Evolutionary conservation across 2,329 filamentous ascomycete species (phyloP).

Genomic region (Claviceps arundinis): DNA sequence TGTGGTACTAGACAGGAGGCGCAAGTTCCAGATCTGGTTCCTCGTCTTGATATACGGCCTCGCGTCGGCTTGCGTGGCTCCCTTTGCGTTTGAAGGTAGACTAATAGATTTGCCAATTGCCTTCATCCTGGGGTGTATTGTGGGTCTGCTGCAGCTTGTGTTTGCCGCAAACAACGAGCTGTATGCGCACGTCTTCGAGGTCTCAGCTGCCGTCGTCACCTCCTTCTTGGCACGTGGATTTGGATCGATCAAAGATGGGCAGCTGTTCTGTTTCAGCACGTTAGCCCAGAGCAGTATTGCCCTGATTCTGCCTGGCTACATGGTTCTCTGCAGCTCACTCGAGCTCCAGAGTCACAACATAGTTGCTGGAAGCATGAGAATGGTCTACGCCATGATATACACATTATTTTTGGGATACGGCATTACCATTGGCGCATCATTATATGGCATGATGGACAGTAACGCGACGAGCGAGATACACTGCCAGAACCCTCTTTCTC

Average conservation of each 20-base stretch:
- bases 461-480: slow-evolving; percentile 33
- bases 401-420: slow-evolving; percentile 62
- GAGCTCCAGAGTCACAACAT: slow-evolving; percentile 60
- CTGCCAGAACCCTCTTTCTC: slow-evolving; percentile 31
- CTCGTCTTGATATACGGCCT: slow-evolving; percentile 59
- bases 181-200: slow-evolving; percentile 42
- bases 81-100: slow-evolving; percentile 66
- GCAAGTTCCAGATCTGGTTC: slow-evolving; percentile 37
- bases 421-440: slow-evolving; percentile 53
- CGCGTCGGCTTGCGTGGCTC: slow-evolving; percentile 62
- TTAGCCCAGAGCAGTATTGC: slow-evolving; percentile 62
- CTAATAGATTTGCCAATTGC: slow-evolving; percentile 66
- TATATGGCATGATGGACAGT: slow-evolving; percentile 50
- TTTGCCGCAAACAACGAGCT: slow-evolving; percentile 62
- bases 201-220: slow-evolving; percentile 46
- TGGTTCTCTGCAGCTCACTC: slow-evolving; percentile 34
- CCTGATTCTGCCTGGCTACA: slow-evolving; percentile 54
- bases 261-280: slow-evolving; percentile 57
- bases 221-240: slow-evolving; percentile 58
- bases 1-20: slow-evolving; percentile 31
- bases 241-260: slow-evolving; percentile 46
- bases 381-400: slow-evolving; percentile 66
- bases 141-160: slow-evolving; percentile 63
- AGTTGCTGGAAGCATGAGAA: slow-evolving; percentile 58
- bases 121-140: slow-evolving; percentile 60